Percentiles rank a stretch among this genome's conserved stretches.
Evolutionary conservation across 441 rosid species (phyloP).

Genomic region (Arabidopsis lyrata): DNA sequence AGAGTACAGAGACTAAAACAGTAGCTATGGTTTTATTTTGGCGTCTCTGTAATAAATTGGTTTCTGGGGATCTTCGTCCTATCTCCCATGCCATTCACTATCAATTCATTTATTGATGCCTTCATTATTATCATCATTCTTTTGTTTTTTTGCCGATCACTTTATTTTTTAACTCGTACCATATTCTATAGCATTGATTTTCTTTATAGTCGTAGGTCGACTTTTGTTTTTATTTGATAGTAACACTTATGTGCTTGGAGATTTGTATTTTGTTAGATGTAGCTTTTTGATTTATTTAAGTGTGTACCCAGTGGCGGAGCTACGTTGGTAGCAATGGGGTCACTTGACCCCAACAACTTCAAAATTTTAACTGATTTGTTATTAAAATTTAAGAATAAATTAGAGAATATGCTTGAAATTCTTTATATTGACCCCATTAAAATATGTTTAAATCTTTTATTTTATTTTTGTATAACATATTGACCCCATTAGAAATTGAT

Average conservation of each 20-base stretch:
- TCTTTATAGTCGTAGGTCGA: slow-evolving; percentile 36
- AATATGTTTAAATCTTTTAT: too few relatives aligned
- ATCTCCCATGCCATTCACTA: slow-evolving; percentile 37
- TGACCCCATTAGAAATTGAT: too few relatives aligned
- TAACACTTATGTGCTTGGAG: neutral
- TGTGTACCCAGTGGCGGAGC: too few relatives aligned
- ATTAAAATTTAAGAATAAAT: too few relatives aligned
- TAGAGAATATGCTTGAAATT: too few relatives aligned
- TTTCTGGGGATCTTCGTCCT: slow-evolving; percentile 45
- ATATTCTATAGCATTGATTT: slow-evolving; percentile 33
- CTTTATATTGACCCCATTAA: too few relatives aligned
- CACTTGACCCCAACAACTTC: too few relatives aligned
- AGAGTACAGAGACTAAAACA: slow-evolving; percentile 41
- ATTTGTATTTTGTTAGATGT: too few relatives aligned
- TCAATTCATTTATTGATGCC: slow-evolving; percentile 42
- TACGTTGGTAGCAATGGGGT: too few relatives aligned
- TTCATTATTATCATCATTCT: slow-evolving; percentile 27
- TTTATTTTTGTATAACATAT: too few relatives aligned
- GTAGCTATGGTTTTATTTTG: slow-evolving; percentile 41
- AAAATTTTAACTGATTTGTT: too few relatives aligned
- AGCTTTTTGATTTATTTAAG: too few relatives aligned
- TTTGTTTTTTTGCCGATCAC: slow-evolving; percentile 27
- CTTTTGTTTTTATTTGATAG: slow-evolving; percentile 24
- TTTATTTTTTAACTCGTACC: slow-evolving; percentile 22
- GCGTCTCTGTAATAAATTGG: slow-evolving; percentile 42